A percentile compares a stretch with the other conserved stretches of the same genome.
Conservation (phyloP, 495 filamentous ascomycete species). For the Aspergillus sclerotiicarbonarius region DNA sequence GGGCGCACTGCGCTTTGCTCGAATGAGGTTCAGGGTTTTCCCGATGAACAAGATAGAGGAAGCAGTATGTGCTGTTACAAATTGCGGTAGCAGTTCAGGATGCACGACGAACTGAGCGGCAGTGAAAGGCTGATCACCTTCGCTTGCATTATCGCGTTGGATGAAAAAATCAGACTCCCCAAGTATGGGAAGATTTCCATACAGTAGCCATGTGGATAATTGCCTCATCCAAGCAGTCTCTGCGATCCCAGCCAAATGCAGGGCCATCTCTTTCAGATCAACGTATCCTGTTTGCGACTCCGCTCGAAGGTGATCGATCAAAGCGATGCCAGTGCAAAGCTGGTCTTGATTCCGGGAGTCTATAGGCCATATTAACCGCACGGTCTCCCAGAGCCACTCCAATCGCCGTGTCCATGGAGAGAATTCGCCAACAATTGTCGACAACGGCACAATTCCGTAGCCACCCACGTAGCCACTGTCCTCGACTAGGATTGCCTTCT, state of each 20-base stretch:
- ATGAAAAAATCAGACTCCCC: constrained; percentile 83
- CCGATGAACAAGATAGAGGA: constrained; percentile 89
- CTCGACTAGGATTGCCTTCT: constrained; percentile 68
- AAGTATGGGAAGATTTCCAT: constrained; percentile 74
- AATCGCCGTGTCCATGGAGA: constrained; percentile 77
- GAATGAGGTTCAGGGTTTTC: constrained; percentile 78
- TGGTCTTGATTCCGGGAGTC: constrained; percentile 22
- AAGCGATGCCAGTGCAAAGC: constrained; percentile 57
- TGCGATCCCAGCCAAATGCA: constrained; percentile 68
- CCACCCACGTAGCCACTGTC: constrained; percentile 77
- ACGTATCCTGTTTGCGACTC: constrained; percentile 84
- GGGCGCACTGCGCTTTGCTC: constrained; percentile 45
- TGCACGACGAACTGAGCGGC: constrained; percentile 54
- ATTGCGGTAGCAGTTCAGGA: constrained; percentile 63
- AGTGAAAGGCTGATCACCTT: constrained; percentile 28
- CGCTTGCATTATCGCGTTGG: constrained; percentile 37
- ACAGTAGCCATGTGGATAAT: constrained; percentile 82
- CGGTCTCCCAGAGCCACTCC: constrained; percentile 81
- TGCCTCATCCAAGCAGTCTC: constrained; percentile 92
- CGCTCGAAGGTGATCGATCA: constrained; percentile 72
- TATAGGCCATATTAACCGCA: constrained; percentile 58
- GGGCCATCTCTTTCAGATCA: constrained; percentile 73
- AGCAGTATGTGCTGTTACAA: constrained; percentile 72
- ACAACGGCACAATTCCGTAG: constrained; percentile 88
- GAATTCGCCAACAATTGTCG: constrained; percentile 79